phyloP scores from a whole-genome alignment of 2,329 filamentous ascomycete genomes.

The Paraphoma chrysanthemicola region DNA sequence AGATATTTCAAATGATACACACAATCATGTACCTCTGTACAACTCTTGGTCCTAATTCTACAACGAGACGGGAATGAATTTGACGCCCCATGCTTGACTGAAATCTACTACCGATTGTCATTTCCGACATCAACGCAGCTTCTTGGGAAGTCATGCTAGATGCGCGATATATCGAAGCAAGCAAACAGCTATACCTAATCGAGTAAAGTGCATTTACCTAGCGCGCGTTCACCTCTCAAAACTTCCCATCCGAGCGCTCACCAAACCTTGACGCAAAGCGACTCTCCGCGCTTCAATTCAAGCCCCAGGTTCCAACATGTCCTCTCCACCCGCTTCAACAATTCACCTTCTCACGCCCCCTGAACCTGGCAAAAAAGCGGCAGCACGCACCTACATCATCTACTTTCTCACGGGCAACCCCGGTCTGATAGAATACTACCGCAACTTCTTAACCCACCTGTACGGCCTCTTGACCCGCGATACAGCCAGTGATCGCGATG shows the following conservation, averaged over 20 bases:
- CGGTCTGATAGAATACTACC: conserved; percentile 77
- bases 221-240: not conserved
- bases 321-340: conserved; percentile 22
- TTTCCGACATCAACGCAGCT: too few species aligned
- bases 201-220: not conserved
- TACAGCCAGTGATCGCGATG: conserved; percentile 18
- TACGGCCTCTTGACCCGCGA: conserved; percentile 59
- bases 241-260: not conserved
- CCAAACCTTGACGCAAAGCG: not conserved
- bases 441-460: conserved; percentile 68
- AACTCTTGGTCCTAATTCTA: too few species aligned
- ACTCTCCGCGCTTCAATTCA: not conserved
- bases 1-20: too few species aligned
- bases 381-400: conserved; percentile 58
- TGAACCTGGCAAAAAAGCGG: conserved; percentile 25
- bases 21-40: too few species aligned
- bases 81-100: too few species aligned
- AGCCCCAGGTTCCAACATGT: conserved; percentile 7
- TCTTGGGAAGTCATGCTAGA: too few species aligned
- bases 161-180: too few species aligned
- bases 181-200: not conserved
- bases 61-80: too few species aligned
- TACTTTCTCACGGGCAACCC: conserved; percentile 81
- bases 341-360: conserved; percentile 33
- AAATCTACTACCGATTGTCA: too few species aligned